phyloP scores from a whole-genome alignment of 2,329 filamentous ascomycete genomes.

The Aspergillus texensis region DNA sequence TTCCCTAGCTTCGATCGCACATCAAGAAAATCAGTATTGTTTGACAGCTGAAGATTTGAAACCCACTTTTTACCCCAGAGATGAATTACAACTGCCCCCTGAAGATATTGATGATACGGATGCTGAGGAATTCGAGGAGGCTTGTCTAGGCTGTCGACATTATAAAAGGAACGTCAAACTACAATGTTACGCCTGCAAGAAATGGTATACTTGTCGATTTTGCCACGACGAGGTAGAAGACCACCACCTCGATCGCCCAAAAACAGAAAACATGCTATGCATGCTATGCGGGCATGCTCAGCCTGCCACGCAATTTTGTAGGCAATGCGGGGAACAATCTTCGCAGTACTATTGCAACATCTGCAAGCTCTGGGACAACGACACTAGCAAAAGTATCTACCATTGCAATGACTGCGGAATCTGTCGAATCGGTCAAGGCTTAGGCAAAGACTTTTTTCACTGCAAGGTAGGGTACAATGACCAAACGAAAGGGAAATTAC shows the following conservation, averaged over 20 bases:
- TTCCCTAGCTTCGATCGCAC: conserved; percentile 30
- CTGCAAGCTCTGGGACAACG: conserved; percentile 97
- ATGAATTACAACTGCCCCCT: conserved; percentile 31
- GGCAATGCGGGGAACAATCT: conserved; percentile 72
- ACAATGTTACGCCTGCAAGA: conserved; percentile 85
- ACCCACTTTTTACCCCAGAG: conserved; percentile 66
- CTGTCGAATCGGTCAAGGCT: conserved; percentile 83
- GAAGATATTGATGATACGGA: conserved; percentile 43
- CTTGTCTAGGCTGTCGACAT: conserved; percentile 78
- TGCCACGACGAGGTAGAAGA: conserved; percentile 86
- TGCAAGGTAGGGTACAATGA: conserved; percentile 72
- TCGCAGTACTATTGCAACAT: conserved; percentile 92
- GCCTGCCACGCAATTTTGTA: conserved; percentile 75
- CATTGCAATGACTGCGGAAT: conserved; percentile 97
- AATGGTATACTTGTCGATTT: conserved; percentile 93
- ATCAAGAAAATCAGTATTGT: conserved; percentile 40
- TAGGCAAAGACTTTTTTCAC: conserved; percentile 97
- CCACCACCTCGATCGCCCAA: conserved; percentile 75
- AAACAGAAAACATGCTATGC: conserved; percentile 94
- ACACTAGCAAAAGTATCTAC: conserved; percentile 87
- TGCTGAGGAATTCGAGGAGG: conserved; percentile 53
- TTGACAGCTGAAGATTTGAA: conserved; percentile 59
- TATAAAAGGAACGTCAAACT: conserved; percentile 96
- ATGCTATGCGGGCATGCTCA: conserved; percentile 92
- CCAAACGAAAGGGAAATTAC: background rate